Base-by-base conservation (phyloP, 2,329 filamentous ascomycete species). In the Aspergillus persii region DNA sequence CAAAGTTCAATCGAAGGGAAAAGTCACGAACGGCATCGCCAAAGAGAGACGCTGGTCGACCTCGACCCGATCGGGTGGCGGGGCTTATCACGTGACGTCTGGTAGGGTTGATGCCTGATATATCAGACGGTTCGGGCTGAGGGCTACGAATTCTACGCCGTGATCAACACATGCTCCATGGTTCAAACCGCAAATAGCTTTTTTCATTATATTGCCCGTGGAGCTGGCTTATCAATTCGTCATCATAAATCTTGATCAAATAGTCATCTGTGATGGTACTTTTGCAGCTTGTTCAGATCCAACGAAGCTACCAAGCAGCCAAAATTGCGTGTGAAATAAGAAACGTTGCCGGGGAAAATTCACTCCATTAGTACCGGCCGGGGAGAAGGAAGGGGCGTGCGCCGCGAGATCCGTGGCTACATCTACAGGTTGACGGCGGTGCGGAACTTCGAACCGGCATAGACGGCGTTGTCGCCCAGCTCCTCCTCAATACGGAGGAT, bases 401-500 rank as follows among this genome's bases (percentile, higher is more conserved):
- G 7, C 36, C 15, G 36, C 36, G 3, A n/a, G 36, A 41, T 18
- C 57, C 48, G 30, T 50, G 50, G 54, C 63, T 63, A 62, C 66
- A 69, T 79, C 87, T 91, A 96, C 81, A 97, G 80, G 84, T 91
- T 93, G 74, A 97, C 89, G 65, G 94, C 82, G 71, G 82, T 92
- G 83, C 94, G 90, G 91, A 98, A 99, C 76, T 92, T 92, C 75
- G 84, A 81, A 70, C 95, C 95, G 70, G 94, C 93, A 78, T 94
- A 99, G 81, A 98, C 76, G 70, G 94, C 95, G 73, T 95, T 89
- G 73, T 88, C 86, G 71, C 93, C 93, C 66, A 99, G 89, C 86
- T 99, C 95, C 85, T 99, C 95, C 87, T 99, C 95, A 72, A 99
- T 99, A 77, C 95, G 92, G 76, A 99, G 90, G 75, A 99, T 96